Base-by-base conservation (phyloP, 805 yeast species). In the Sporopachydermia lactativora region DNA sequence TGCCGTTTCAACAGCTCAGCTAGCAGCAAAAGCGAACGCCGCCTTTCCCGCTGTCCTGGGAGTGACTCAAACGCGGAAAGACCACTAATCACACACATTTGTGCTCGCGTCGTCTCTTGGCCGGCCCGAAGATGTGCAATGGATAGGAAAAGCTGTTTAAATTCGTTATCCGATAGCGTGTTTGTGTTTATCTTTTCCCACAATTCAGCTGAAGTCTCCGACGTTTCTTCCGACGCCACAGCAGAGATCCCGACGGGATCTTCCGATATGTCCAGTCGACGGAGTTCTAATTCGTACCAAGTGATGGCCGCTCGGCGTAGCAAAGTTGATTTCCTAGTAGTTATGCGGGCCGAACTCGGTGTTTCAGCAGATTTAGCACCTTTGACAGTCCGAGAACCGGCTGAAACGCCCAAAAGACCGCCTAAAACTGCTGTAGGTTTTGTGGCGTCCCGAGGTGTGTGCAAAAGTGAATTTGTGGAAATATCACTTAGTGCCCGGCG, bases 281-380 rank as follows among this genome's bases (percentile, higher is more conserved):
- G 31, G 8, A 24, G 31, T 24, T 24, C 31, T n/a, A 24, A n/a
- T 24, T 24, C 31, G n/a, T 24, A 24, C 31, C 31, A 24, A 24
- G 13, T 24, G n/a, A 24, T 24, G 31, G 8, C n/a, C n/a, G 31
- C 13, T 24, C 31, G n/a, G n/a, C n/a, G n/a, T n/a, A n/a, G n/a
- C n/a, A n/a, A n/a, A n/a, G n/a, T n/a, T n/a, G n/a, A n/a, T n/a
- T n/a, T n/a, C n/a, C n/a, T n/a, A n/a, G n/a, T n/a, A n/a, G n/a
- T n/a, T n/a, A n/a, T n/a, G n/a, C n/a, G n/a, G n/a, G n/a, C n/a
- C n/a, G n/a, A n/a, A n/a, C n/a, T n/a, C n/a, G n/a, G n/a, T n/a
- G n/a, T n/a, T n/a, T n/a, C n/a, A n/a, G n/a, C n/a, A n/a, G n/a
- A n/a, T n/a, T n/a, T n/a, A n/a, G n/a, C n/a, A n/a, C n/a, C n/a